Percentiles rank a stretch among this genome's conserved stretches.
phyloP scores from a whole-genome alignment of 2,329 filamentous ascomycete genomes.

The Immersiporthe knoxdaviesiana region DNA sequence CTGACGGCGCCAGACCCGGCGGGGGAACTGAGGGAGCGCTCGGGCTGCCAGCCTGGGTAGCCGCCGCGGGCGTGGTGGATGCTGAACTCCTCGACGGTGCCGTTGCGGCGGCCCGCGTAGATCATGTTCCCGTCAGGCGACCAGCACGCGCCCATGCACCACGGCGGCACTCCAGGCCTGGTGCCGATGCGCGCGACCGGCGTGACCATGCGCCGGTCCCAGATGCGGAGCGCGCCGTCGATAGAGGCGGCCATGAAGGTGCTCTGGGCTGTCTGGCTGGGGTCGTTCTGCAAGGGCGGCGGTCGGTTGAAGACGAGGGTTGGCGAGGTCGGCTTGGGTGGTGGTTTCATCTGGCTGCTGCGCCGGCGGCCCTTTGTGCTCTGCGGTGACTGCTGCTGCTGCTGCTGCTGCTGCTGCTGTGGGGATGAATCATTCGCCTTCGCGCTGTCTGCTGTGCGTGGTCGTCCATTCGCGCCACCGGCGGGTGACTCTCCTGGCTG shows the following conservation, averaged over 20 bases:
- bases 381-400: slow-evolving; percentile 9
- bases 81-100: slow-evolving; percentile 92
- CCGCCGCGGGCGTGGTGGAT: slow-evolving; percentile 73
- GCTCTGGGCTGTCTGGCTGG: slow-evolving; percentile 67
- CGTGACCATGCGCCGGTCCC: slow-evolving; percentile 79
- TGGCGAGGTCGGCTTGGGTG: slow-evolving; percentile 36
- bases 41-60: slow-evolving; percentile 60
- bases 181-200: slow-evolving; percentile 81
- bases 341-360: slow-evolving; percentile 22
- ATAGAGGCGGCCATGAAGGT: slow-evolving; percentile 89
- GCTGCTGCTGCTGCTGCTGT: slow-evolving; percentile 4
- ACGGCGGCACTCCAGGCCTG: slow-evolving; percentile 78
- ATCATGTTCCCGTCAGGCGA: slow-evolving; percentile 93
- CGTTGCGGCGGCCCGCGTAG: slow-evolving; percentile 87
- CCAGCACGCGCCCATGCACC: slow-evolving; percentile 98
- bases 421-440: background rate
- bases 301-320: slow-evolving; percentile 43
- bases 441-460: slow-evolving; percentile 24
- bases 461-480: slow-evolving; percentile 21
- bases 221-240: slow-evolving; percentile 87
- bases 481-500: slow-evolving; percentile 28
- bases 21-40: slow-evolving; percentile 84
- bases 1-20: slow-evolving; percentile 87
- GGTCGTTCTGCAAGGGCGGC: slow-evolving; percentile 50
- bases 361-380: slow-evolving; percentile 16